Percentiles rank a stretch among this genome's conserved stretches.
Conservation (phyloP, 768 basidiomycete species). For the Suillus americanus region DNA sequence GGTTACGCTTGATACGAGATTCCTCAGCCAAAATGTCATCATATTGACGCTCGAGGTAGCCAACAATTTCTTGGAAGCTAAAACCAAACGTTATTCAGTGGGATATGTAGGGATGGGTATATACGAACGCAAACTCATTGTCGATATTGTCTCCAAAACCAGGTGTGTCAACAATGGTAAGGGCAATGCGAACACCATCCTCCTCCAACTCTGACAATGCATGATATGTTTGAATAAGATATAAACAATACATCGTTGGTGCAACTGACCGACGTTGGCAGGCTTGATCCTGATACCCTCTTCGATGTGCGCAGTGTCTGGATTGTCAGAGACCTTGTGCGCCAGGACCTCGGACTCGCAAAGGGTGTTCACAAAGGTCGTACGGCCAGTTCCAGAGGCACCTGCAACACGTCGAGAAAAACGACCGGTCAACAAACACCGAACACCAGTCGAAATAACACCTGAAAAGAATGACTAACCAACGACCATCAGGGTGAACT, state of each 20-base stretch:
- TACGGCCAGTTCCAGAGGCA: constrained; percentile 95
- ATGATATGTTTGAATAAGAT: constrained; percentile 3
- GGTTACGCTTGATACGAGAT: constrained; percentile 98
- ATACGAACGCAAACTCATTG: constrained; percentile 92
- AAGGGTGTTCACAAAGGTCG: constrained; percentile 99
- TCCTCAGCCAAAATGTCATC: constrained; percentile 99
- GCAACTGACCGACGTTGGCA: constrained; percentile 74
- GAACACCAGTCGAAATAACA: constrained; percentile 7
- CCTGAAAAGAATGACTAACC: constrained; percentile 53
- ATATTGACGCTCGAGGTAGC: constrained; percentile 97
- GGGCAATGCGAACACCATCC: constrained; percentile 95
- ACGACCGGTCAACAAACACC: constrained; percentile 17
- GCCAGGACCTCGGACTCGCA: constrained; percentile 91
- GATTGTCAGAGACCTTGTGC: constrained; percentile 84
- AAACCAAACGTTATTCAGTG: constrained; percentile 6
- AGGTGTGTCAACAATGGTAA: constrained; percentile 98
- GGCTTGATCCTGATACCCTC: constrained; percentile 95
- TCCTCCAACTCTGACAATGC: constrained; percentile 82
- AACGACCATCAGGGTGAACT: constrained; percentile 97
- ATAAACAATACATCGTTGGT: neutral
- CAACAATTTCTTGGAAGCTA: constrained; percentile 96
- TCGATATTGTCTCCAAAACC: constrained; percentile 99
- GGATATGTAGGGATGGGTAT: constrained; percentile 6
- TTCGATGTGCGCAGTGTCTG: constrained; percentile 90
- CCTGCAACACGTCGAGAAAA: constrained; percentile 46